phyloP scores from a whole-genome alignment of 2,329 filamentous ascomycete genomes.

The Hymenoscyphus albidus region DNA sequence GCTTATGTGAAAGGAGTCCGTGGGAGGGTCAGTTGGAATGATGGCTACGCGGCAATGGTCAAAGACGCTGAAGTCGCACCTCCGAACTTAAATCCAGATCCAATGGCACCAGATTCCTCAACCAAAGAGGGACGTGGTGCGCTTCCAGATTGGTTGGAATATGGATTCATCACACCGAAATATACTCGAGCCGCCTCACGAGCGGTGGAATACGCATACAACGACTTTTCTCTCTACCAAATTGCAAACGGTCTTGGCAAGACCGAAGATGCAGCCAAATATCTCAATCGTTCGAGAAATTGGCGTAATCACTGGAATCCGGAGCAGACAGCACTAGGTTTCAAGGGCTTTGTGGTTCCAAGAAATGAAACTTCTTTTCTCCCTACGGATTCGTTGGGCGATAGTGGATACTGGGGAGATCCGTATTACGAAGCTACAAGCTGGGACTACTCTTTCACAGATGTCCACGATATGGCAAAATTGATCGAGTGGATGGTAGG shows the following conservation, averaged over 20 bases:
- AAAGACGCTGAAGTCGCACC: slow-evolving; percentile 64
- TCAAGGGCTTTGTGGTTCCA: slow-evolving; percentile 64
- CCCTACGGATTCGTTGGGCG: slow-evolving; percentile 42
- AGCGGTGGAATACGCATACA: slow-evolving; percentile 63
- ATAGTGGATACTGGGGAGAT: slow-evolving; percentile 51
- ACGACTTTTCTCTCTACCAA: slow-evolving; percentile 64
- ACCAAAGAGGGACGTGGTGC: slow-evolving; percentile 67
- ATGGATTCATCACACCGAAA: slow-evolving; percentile 61
- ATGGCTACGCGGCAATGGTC: slow-evolving; percentile 59
- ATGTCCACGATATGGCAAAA: slow-evolving; percentile 50
- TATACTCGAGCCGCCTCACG: slow-evolving; percentile 60
- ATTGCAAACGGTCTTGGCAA: slow-evolving; percentile 52
- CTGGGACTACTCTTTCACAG: slow-evolving; percentile 51
- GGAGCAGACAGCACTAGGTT: slow-evolving; percentile 52
- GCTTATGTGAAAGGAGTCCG: slow-evolving; percentile 65
- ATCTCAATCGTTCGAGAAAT: slow-evolving; percentile 59
- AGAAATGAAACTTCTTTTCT: slow-evolving; percentile 46
- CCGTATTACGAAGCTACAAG: slow-evolving; percentile 48
- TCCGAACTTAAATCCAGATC: slow-evolving; percentile 55
- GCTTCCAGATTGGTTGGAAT: slow-evolving; percentile 62
- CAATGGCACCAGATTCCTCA: slow-evolving; percentile 49
- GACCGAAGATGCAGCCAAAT: slow-evolving; percentile 49
- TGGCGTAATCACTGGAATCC: slow-evolving; percentile 72
- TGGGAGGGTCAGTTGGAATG: slow-evolving; percentile 60
- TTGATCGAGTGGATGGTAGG: slow-evolving; percentile 48